Evolutionary conservation across 2,329 filamentous ascomycete genomes (phyloP), one percentile per base, ranked within the genome.

Genomic region (Aplosporella prunicola): DNA sequence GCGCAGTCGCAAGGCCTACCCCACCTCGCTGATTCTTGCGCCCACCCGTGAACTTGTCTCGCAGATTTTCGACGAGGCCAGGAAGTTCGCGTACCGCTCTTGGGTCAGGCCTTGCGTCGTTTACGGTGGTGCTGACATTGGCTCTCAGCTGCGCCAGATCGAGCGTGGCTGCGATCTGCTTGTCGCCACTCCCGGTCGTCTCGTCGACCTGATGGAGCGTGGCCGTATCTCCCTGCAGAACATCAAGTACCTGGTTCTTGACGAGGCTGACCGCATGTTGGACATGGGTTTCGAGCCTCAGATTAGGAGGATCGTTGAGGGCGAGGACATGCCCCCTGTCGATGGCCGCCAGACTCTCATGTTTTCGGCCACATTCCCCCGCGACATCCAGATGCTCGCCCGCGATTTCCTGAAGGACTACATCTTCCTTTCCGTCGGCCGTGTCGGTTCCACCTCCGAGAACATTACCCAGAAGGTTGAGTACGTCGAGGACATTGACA

Each of bases 251-350:
- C 77, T 98, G 45, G 86, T 98, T 53, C 84, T 98, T 39, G 91
- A 98, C 54, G 91, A 98, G 77, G 91, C 91, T 64, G 91, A 98
- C 72, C 91, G 91, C 63, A 98, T 98, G 91, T 75, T 98, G 74
- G 91, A 98, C 76, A 98, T 98, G 91, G 91, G 91, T 91, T 98
- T 98, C 74, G 91, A 98, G 73, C 91, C 91, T 56, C 91, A 98
- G 70, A 98, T 98, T 60, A 88, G 91, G 57, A 84, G 89, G 55
- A 96, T 98, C 56, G 91, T 98, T 30, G 89, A 96, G 67, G 87
- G 87, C 43, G 91, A 96, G 68, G 91, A 98, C 55, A 98, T 98
- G 91, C 91, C 91, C 41, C 64, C 66, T 36, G 84, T 89, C 43
- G 69, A 78, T 48, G 70, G 74, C 52, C 88, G 91, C 57, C 91